Evolutionary conservation across 257 asterid species (phyloP), one percentile per base, ranked within the genome.

Genomic region (Pogostemon cablin): DNA sequence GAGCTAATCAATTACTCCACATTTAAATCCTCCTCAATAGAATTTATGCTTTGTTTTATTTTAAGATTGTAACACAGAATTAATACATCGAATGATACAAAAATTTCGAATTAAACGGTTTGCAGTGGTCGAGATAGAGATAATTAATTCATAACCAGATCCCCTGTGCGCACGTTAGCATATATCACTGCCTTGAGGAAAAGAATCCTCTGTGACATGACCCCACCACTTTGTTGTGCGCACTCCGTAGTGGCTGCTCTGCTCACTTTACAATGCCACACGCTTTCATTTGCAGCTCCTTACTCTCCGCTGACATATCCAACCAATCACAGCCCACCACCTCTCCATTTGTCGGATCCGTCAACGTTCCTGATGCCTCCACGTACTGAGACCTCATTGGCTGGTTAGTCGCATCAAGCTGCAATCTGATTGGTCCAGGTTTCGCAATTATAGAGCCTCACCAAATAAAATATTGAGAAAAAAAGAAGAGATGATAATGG

Each of bases 341-440:
- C 15, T 67, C 34, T 35, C 78, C 11, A 44, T 3, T 4, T 81
- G 78, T 68, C 87, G 84, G 75, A 11, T 0, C 8, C 0, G 10
- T 7, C 3, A 4, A 75, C 96, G 92, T 77, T 49, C 34, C 12
- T 1, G 11, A 73, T 73, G 17, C 59, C 2, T 63, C 86, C 96
- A 91, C 91, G 82, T 82, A 6, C 0, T 74, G 11, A 6, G 0
- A 42, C 17, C 48, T 34, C 49, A 86, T 84, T 89, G 91, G 93
- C n/a, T 12, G 1, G 0, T 0, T 2, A 0, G 9, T 77, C 79
- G 60, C 74, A 68, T 81, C 82, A 2, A 77, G 42, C 78, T 10
- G 34, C 72, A 48, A 0, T 25, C 41, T 68, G 34, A 82, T 80
- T 88, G 92, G 90, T 75, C 87, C 95, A 89, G 74, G 79, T 84